Percentiles rank a stretch among this genome's conserved stretches.
phyloP scores from a whole-genome alignment of 106 monocot genomes.

The Ottelia alismoides region DNA sequence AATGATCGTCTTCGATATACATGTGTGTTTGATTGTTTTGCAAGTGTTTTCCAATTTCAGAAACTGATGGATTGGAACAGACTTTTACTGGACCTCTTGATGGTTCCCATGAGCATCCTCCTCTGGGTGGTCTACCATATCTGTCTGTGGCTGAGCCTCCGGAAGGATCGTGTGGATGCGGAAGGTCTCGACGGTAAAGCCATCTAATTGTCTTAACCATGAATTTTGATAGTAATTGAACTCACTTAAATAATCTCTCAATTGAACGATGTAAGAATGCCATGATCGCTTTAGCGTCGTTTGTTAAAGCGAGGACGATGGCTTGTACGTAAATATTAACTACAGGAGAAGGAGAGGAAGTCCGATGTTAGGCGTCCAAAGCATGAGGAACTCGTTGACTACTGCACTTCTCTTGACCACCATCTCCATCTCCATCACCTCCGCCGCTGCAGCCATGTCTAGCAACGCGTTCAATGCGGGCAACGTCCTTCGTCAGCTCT shows the following conservation, averaged over 20 bases:
- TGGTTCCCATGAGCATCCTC: constrained; percentile 30
- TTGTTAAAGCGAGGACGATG: too few relatives aligned
- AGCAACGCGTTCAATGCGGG: constrained; percentile 29
- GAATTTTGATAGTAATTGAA: background rate
- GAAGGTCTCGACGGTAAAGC: constrained; percentile 19
- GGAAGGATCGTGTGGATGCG: constrained; percentile 22
- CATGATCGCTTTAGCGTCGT: too few relatives aligned
- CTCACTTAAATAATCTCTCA: too few relatives aligned
- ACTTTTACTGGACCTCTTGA: constrained; percentile 24
- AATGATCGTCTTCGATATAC: too few relatives aligned
- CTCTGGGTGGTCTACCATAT: constrained; percentile 31
- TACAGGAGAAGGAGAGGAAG: constrained; percentile 23
- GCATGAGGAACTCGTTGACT: constrained; percentile 32
- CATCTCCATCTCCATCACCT: constrained; percentile 26
- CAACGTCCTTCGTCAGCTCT: constrained; percentile 6
- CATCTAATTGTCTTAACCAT: background rate
- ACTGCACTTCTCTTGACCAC: constrained; percentile 28
- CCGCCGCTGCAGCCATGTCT: constrained; percentile 25
- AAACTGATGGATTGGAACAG: constrained; percentile 5
- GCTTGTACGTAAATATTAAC: background rate
- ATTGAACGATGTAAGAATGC: too few relatives aligned
- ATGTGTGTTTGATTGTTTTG: too few relatives aligned
- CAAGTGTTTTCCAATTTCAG: too few relatives aligned
- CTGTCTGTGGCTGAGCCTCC: constrained; percentile 24
- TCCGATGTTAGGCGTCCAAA: constrained; percentile 44